A percentile compares a stretch with the other conserved stretches of the same genome.
These are phyloP conservation scores for Protomyces arabidopsidicola DNA, from an alignment of 1,139 yeast genomes.

Conservation along the genomic window DNA sequence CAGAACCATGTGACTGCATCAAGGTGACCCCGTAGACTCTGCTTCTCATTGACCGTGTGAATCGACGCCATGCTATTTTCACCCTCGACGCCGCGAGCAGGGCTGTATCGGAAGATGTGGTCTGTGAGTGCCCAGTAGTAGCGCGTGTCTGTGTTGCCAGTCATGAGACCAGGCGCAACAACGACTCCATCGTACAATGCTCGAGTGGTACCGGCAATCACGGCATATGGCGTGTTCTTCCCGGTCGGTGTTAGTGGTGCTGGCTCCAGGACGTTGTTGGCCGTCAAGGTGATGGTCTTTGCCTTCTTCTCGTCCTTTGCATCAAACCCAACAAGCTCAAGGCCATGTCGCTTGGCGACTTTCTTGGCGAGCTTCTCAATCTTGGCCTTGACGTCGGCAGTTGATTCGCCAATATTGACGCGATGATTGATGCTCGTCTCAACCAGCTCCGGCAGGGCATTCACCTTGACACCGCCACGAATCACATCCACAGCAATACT, in stretches of 20 bases:
- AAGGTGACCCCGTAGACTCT: slow-evolving; percentile 51
- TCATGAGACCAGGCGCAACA: slow-evolving; percentile 62
- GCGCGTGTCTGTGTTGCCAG: slow-evolving; percentile 77
- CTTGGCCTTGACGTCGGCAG: slow-evolving; percentile 44
- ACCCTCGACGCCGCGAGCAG: slow-evolving; percentile 35
- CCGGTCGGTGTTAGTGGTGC: slow-evolving; percentile 55
- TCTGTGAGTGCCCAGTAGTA: slow-evolving; percentile 46
- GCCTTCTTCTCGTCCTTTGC: slow-evolving; percentile 35
- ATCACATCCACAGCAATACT: slow-evolving; percentile 67
- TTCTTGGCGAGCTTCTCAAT: slow-evolving; percentile 42
- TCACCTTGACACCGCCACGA: slow-evolving; percentile 64
- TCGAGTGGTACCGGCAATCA: slow-evolving; percentile 54
- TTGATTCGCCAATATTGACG: slow-evolving; percentile 51
- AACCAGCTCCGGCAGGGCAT: slow-evolving; percentile 70
- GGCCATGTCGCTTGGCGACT: slow-evolving; percentile 47
- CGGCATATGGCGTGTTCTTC: slow-evolving; percentile 50
- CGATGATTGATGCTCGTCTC: slow-evolving; percentile 56
- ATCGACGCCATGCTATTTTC: slow-evolving; percentile 32
- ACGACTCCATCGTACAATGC: slow-evolving; percentile 53
- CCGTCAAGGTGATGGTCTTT: slow-evolving; percentile 28
- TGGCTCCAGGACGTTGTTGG: slow-evolving; percentile 45
- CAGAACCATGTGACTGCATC: slow-evolving; percentile 58
- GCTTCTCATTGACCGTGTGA: slow-evolving; percentile 61
- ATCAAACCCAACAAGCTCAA: slow-evolving; percentile 46
- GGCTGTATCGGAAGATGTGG: slow-evolving; percentile 65